phyloP scores from a whole-genome alignment of 768 basidiomycete species.

The Mycena indigotica region DNA sequence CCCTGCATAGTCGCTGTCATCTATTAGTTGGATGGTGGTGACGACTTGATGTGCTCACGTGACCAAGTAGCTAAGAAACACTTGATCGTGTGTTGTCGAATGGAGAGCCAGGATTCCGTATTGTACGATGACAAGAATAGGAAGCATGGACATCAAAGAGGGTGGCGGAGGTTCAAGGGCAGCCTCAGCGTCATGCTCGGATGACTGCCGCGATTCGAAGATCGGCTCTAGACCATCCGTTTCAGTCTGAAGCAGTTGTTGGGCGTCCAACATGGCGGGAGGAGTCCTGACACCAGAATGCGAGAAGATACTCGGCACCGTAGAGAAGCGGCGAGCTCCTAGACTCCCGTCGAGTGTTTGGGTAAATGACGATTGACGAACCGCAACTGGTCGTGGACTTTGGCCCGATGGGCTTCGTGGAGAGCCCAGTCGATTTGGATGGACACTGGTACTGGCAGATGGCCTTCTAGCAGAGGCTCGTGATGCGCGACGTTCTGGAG shows the following conservation, averaged over 20 bases:
- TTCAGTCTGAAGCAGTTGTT: conserved; percentile 51
- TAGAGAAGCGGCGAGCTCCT: conserved; percentile 57
- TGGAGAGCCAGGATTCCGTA: conserved; percentile 90
- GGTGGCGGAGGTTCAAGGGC: conserved; percentile 54
- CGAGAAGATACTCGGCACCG: conserved; percentile 77
- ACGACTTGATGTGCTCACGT: conserved; percentile 53
- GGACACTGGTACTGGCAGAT: conserved; percentile 24
- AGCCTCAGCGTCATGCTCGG: conserved; percentile 41
- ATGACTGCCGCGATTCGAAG: conserved; percentile 41
- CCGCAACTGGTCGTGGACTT: conserved; percentile 7
- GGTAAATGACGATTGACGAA: conserved; percentile 34
- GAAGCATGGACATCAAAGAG: conserved; percentile 73
- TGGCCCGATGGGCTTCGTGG: conserved; percentile 22
- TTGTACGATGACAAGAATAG: conserved; percentile 83
- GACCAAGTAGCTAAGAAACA: conserved; percentile 90
- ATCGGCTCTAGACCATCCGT: conserved; percentile 54
- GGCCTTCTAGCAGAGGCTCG: conserved; percentile 32
- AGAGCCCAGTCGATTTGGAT: conserved; percentile 9
- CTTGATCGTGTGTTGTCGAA: conserved; percentile 86
- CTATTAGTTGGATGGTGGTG: background rate
- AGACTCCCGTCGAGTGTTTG: conserved; percentile 37
- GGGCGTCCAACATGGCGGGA: conserved; percentile 73
- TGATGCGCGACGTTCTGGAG: conserved; percentile 14
- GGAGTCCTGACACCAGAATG: conserved; percentile 83
- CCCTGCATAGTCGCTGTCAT: conserved; percentile 66